phyloP scores from a whole-genome alignment of 495 filamentous ascomycete genomes.

The Tuber magnatum region DNA sequence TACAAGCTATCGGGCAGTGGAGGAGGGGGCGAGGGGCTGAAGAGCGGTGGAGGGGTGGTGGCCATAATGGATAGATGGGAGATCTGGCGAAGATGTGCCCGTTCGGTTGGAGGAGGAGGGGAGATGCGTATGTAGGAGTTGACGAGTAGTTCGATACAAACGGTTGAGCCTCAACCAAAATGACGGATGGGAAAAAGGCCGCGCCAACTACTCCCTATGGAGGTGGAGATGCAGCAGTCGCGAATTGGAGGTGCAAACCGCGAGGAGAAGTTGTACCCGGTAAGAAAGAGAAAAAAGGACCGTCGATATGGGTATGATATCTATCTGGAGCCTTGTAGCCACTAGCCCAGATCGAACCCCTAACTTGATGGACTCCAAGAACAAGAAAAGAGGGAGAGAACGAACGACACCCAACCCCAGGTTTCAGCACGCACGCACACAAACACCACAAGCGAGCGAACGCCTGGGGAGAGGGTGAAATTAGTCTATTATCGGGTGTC shows the following conservation, averaged over 20 bases:
- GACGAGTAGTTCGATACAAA: neutral
- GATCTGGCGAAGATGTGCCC: neutral
- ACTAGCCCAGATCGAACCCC: neutral
- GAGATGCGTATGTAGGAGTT: conserved; percentile 2
- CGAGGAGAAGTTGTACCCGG: neutral
- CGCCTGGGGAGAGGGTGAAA: neutral
- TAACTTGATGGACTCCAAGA: neutral
- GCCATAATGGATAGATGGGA: neutral
- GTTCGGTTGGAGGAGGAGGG: neutral
- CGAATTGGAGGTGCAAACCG: neutral
- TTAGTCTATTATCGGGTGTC: neutral
- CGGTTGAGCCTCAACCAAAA: neutral
- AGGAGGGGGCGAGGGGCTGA: neutral
- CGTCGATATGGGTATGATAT: neutral
- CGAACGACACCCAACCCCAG: neutral
- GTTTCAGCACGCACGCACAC: neutral
- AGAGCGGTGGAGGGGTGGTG: neutral
- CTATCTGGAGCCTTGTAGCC: neutral
- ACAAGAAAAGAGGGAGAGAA: neutral
- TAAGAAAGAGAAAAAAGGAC: neutral
- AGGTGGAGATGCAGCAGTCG: neutral
- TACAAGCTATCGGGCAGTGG: neutral
- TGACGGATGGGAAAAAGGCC: neutral
- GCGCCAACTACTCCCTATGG: neutral
- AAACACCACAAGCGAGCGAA: neutral